phyloP scores from a whole-genome alignment of 345 rosid species.

The Laguncularia racemosa region DNA sequence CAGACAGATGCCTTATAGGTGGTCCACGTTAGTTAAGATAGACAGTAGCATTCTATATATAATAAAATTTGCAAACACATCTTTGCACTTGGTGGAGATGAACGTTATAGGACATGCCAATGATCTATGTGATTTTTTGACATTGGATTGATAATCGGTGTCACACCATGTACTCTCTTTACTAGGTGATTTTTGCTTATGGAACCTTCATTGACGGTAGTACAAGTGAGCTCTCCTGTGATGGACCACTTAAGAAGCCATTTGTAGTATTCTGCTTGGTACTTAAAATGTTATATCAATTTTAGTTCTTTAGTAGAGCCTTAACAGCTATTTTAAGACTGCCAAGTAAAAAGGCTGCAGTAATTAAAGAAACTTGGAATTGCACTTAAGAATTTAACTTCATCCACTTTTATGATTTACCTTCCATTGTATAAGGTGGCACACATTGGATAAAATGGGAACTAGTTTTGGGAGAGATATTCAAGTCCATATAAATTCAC shows the following conservation, averaged over 20 bases:
- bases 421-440: conserved; percentile 44
- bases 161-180: background rate
- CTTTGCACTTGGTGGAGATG: no score
- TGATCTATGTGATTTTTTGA: background rate
- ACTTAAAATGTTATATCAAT: background rate
- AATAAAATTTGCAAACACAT: no score
- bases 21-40: no score
- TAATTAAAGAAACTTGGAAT: no score
- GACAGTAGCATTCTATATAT: no score
- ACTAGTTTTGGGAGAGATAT: conserved; percentile 51
- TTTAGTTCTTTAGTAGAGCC: no score
- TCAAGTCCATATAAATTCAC: conserved; percentile 29
- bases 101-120: background rate
- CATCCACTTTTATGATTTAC: no score
- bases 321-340: no score
- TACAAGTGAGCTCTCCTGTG: conserved; percentile 64
- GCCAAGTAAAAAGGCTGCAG: no score
- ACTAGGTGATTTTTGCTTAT: conserved; percentile 58
- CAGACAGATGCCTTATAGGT: no score
- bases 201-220: conserved; percentile 66
- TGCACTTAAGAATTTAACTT: no score
- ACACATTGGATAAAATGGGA: conserved; percentile 74
- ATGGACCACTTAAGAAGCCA: conserved; percentile 55
- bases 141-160: background rate
- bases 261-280: conserved; percentile 59